Conservation (phyloP, 2,329 filamentous ascomycete species). For the Nigrospora sphaerica region DNA sequence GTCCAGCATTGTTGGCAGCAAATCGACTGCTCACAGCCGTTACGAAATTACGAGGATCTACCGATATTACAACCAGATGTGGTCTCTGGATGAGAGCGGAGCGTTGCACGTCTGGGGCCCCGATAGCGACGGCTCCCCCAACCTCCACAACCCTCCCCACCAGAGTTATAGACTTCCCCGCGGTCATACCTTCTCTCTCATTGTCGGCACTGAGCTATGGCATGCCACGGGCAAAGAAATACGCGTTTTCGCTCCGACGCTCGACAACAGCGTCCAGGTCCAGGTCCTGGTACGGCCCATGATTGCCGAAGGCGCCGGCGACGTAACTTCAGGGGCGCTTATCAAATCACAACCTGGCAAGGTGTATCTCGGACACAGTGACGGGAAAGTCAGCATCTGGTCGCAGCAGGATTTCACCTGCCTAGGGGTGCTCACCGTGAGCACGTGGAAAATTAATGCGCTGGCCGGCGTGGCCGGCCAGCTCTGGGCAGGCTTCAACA, state of each 20-base stretch:
- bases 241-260: constrained; percentile 70
- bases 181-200: constrained; percentile 81
- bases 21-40: constrained; percentile 66
- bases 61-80: constrained; percentile 81
- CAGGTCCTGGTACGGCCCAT: constrained; percentile 69
- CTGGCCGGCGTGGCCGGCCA: constrained; percentile 73
- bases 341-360: constrained; percentile 68
- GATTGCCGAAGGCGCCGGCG: constrained; percentile 65
- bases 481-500: constrained; percentile 93
- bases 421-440: constrained; percentile 75
- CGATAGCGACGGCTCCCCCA: constrained; percentile 64
- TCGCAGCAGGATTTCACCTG: constrained; percentile 70
- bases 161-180: constrained; percentile 72
- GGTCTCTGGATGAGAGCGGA: constrained; percentile 88
- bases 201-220: constrained; percentile 82
- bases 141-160: constrained; percentile 61
- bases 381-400: constrained; percentile 94
- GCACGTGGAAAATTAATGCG: constrained; percentile 90
- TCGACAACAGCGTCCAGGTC: constrained; percentile 61
- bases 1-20: constrained; percentile 62
- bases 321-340: constrained; percentile 77
- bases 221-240: constrained; percentile 82
- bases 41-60: constrained; percentile 79
- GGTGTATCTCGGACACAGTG: constrained; percentile 84
- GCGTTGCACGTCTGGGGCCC: constrained; percentile 83